phyloP scores from a whole-genome alignment of 768 basidiomycete species.

The Lentinula guzmanii region DNA sequence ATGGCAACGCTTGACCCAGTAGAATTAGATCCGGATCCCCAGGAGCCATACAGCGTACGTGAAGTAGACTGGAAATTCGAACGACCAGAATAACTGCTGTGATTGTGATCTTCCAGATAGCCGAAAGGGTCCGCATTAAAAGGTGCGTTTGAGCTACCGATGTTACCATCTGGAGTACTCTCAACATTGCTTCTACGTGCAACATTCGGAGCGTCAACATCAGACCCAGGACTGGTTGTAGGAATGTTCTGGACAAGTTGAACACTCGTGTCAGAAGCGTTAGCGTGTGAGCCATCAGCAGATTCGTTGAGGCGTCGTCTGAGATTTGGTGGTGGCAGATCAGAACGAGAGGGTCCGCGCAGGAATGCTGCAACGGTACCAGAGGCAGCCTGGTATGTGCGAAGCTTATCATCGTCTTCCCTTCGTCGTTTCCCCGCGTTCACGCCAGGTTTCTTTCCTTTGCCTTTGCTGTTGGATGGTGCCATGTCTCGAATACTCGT shows the following conservation, averaged over 20 bases:
- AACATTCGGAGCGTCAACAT: neutral
- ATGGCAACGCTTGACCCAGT: constrained; percentile 10
- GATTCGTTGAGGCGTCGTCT: constrained; percentile 27
- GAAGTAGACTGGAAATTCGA: constrained; percentile 11
- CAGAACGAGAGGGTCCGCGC: constrained; percentile 22
- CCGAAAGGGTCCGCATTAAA: constrained; percentile 49
- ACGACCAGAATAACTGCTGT: constrained; percentile 14
- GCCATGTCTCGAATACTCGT: constrained; percentile 57
- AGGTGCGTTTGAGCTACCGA: constrained; percentile 5
- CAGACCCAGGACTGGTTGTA: neutral
- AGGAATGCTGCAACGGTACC: constrained; percentile 45
- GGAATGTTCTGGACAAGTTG: neutral
- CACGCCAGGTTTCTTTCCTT: constrained; percentile 18
- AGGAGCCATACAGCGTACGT: constrained; percentile 28
- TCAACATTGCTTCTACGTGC: neutral
- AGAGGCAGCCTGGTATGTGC: constrained; percentile 53
- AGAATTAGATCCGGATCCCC: constrained; percentile 18
- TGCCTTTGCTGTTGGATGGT: constrained; percentile 48
- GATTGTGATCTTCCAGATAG: constrained; percentile 37
- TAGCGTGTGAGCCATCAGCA: neutral
- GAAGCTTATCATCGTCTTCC: constrained; percentile 47
- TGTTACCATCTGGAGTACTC: neutral
- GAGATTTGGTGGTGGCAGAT: constrained; percentile 25
- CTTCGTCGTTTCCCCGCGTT: constrained; percentile 45
- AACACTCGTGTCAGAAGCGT: neutral